Percentiles rank a stretch among this genome's conserved stretches.
Conservation (phyloP, 306 rosid genomes). For the Citrullus mucosospermus region DNA sequence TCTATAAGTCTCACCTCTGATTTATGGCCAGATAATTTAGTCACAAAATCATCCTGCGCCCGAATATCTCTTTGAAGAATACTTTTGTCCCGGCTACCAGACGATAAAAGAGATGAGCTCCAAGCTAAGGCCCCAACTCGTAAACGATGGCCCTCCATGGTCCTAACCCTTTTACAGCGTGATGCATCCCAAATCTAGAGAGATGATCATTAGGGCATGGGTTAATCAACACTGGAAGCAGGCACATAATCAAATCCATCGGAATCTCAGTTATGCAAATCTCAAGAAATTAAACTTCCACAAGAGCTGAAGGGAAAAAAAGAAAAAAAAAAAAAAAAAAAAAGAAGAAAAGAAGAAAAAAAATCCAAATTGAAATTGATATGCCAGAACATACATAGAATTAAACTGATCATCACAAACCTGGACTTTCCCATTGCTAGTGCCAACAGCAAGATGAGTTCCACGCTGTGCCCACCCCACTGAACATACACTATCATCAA, state of each 20-base stretch:
- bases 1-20: conserved; percentile 54
- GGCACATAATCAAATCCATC: background rate
- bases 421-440: conserved; percentile 89
- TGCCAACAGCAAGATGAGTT: conserved; percentile 93
- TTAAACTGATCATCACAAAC: conserved; percentile 24
- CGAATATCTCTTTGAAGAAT: conserved; percentile 89
- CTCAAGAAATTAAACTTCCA: conserved; percentile 1
- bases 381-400: background rate
- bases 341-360: too few relatives aligned
- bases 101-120: conserved; percentile 72
- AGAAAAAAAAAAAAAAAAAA: too few relatives aligned
- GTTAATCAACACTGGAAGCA: conserved; percentile 5
- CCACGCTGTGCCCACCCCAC: conserved; percentile 99
- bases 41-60: conserved; percentile 74
- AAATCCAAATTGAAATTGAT: background rate
- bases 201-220: conserved; percentile 11
- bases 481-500: conserved; percentile 83
- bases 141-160: conserved; percentile 14
- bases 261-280: background rate
- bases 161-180: conserved; percentile 44
- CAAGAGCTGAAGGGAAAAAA: background rate
- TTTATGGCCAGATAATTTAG: conserved; percentile 81
- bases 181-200: conserved; percentile 92
- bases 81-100: conserved; percentile 82
- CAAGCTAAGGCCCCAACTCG: conserved; percentile 48